Base-by-base conservation (phyloP, 2,329 filamentous ascomycete genomes). In the Fusarium mexicanum region DNA sequence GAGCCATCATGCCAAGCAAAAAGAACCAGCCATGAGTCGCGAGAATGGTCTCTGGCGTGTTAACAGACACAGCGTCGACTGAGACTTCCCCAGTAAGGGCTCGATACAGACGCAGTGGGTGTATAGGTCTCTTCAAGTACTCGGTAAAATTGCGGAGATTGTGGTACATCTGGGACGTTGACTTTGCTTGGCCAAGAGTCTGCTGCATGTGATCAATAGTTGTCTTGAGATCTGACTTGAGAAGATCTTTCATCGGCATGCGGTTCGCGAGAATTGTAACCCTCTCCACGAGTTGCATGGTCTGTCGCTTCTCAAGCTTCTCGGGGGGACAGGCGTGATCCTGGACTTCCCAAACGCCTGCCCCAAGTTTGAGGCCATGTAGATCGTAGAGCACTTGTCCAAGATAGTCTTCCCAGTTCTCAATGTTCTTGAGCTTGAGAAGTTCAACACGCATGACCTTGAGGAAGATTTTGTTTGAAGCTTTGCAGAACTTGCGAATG, bases 131-230 rank as follows among this genome's bases (percentile, higher is more conserved):
- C 79, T 94, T 96, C 57, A 98, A 86, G 78, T 93, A 96, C 35
- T 93, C 89, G 8, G 91, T 93, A 64, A 96, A 92, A 72, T 97
- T 91, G 61, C 94, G 92, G 64, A 94, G 88, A 81, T 99, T 99
- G 81, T 96, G 92, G n/a, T 92, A 88, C 83, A 97, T 92, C 70
- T 95, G 91, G 10, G 94, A 90, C 4, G 92, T 93, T 18, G 92
- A 90, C 81, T 95, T 98, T 35, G 92, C 90, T 61, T 90, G 89
- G 3, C 94, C 94, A 61, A 98, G 92, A 10, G 94, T 92, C 75
- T 94, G 91, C 80, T 98, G 95, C 83, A 99, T 94, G 76, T 95
- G 95, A 67, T 99, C 96, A 67, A 99, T 96, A 0, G 95, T 94
- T 22, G 88, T 90, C 80, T 96, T 97, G 61, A 99, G 86, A 64